Percentiles rank a stretch among this genome's conserved stretches.
These are phyloP conservation scores for Vigna reflexopilosa DNA, from an alignment of 306 rosid species.

Conservation along the genomic window DNA sequence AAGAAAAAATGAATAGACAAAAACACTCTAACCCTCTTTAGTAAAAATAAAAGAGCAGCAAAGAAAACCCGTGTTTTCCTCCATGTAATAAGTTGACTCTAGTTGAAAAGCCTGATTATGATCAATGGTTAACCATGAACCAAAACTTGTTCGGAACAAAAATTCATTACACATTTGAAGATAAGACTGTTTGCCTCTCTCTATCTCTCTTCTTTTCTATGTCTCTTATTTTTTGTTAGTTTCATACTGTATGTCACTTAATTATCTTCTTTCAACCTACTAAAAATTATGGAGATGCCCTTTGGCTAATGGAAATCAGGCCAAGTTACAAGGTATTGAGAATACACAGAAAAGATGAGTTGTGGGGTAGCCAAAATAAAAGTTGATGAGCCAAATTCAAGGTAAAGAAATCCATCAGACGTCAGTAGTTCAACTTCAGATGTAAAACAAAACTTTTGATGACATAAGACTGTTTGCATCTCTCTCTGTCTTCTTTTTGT, in stretches of 20 bases:
- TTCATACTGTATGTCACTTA: constrained; percentile 25
- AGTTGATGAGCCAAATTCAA: too few species aligned
- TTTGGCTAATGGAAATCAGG: constrained; percentile 42
- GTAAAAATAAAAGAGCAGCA: constrained; percentile 15
- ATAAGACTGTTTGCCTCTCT: constrained; percentile 6
- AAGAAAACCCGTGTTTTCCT: constrained; percentile 24
- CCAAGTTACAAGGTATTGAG: constrained; percentile 36
- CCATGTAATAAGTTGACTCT: constrained; percentile 34
- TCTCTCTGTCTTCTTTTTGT: background rate
- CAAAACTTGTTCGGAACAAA: constrained; percentile 38
- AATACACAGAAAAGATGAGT: constrained; percentile 43
- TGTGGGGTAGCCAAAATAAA: background rate
- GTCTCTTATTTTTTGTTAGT: constrained; percentile 3
- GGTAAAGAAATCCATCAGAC: too few species aligned
- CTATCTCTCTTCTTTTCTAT: background rate
- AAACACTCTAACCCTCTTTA: constrained; percentile 17
- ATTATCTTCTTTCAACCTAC: constrained; percentile 37
- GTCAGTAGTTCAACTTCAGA: too few species aligned
- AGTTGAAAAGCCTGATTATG: constrained; percentile 21
- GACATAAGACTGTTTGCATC: constrained; percentile 9
- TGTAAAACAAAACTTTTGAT: too few species aligned
- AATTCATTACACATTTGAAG: constrained; percentile 27
- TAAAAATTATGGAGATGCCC: constrained; percentile 15
- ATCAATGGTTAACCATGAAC: constrained; percentile 24
- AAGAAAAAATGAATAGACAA: background rate